These are phyloP conservation scores for Cryptococcus deneoformans DNA, from an alignment of 1,284 basidiomycete species.

Conservation along the genomic window DNA sequence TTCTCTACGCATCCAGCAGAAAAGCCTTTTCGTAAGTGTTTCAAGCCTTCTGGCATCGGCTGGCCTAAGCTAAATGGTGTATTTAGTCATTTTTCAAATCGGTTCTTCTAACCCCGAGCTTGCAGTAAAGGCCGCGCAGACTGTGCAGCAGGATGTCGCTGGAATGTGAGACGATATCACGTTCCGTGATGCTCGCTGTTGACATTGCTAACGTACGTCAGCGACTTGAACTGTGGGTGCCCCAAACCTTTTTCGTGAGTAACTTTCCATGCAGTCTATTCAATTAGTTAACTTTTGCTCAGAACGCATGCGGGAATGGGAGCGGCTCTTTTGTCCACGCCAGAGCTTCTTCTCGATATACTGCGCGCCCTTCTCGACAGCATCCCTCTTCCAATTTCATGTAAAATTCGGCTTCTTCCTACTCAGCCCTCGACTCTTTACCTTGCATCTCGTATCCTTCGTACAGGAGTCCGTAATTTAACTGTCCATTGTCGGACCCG, in stretches of 20 bases:
- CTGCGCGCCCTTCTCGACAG: constrained; percentile 68
- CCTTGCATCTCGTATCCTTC: constrained; percentile 80
- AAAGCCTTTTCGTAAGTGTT: constrained; percentile 63
- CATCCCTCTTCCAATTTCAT: constrained; percentile 80
- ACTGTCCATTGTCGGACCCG: constrained; percentile 96
- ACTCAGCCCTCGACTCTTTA: constrained; percentile 80
- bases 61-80: constrained; percentile 2
- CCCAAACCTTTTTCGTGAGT: constrained; percentile 84
- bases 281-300: background rate
- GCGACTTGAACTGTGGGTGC: constrained; percentile 61
- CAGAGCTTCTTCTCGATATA: constrained; percentile 85
- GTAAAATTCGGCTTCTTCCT: constrained; percentile 89
- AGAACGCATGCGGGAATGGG: constrained; percentile 91
- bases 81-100: constrained; percentile 63
- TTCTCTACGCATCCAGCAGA: constrained; percentile 94
- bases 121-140: constrained; percentile 86
- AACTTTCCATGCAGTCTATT: background rate
- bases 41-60: background rate
- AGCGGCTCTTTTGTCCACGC: constrained; percentile 86
- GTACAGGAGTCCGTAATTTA: constrained; percentile 82
- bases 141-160: constrained; percentile 83
- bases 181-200: background rate
- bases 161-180: constrained; percentile 58
- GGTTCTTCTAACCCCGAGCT: constrained; percentile 85
- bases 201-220: constrained; percentile 7